phyloP scores from a whole-genome alignment of 257 asterid genomes.

The Plantago elongata region DNA sequence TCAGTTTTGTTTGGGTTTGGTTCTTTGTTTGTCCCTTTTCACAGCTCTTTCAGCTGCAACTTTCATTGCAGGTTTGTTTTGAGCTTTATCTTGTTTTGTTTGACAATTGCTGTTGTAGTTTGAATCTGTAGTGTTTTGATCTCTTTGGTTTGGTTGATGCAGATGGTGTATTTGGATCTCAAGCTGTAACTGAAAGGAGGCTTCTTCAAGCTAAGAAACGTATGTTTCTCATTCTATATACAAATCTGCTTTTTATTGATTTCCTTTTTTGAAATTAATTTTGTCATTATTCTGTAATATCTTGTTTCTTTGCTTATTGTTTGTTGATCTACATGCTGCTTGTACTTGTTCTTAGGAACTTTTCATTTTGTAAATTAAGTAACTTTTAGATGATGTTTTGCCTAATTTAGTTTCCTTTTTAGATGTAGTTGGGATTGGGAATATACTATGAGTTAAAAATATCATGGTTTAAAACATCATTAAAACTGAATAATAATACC shows the following conservation, averaged over 20 bases:
- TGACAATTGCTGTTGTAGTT: not conserved
- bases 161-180: slow-evolving; percentile 50
- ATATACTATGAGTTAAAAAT: too few species aligned
- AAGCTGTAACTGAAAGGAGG: slow-evolving; percentile 49
- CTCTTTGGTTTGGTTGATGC: slow-evolving; percentile 22
- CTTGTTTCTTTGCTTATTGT: too few species aligned
- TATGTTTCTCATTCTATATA: slow-evolving; percentile 23
- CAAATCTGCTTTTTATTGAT: slow-evolving; percentile 8
- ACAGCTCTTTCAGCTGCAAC: slow-evolving; percentile 39
- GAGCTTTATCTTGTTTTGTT: not conserved
- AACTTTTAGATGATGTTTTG: too few species aligned
- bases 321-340: too few species aligned
- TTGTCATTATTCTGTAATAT: not conserved
- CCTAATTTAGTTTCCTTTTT: too few species aligned
- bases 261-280: not conserved
- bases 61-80: slow-evolving; percentile 46
- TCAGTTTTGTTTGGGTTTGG: slow-evolving; percentile 26
- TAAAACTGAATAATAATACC: too few species aligned
- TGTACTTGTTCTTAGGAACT: too few species aligned
- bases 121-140: too few species aligned
- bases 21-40: slow-evolving; percentile 32
- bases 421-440: too few species aligned
- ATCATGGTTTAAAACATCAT: too few species aligned
- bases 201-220: slow-evolving; percentile 68
- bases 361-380: too few species aligned